Evolutionary conservation across 1,139 yeast species (phyloP), one percentile per base, ranked within the genome.

Genomic region (Candida albicans): DNA sequence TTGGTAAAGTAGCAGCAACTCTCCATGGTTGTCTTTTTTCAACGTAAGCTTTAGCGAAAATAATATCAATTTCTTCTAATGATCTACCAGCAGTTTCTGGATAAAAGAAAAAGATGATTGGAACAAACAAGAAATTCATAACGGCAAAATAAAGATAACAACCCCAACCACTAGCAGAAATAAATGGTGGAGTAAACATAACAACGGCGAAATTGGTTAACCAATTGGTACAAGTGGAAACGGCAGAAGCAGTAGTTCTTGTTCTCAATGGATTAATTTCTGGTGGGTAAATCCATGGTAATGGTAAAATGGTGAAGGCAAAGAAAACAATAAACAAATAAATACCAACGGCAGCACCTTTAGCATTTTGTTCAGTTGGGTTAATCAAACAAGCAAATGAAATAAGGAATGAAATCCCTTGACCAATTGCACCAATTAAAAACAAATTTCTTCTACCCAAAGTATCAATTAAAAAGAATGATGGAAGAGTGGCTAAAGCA

Each of bases 361-460:
- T 70, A 39, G 75, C 70, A 46, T 64, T 68, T 27, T 61, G 43
- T 13, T 35, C 42, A 33, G 69, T 67, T 34, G 59, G 55, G 42
- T 65, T 49, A 37, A 70, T 62, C 56, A 73, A 68, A 55, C 76
- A 70, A 33, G 68, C 77, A 53, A 72, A 71, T 8, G 75, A 65
- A 42, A 72, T 64, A 5, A 65, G 55, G 57, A 72, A 69, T 8
- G 77, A 61, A 46, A 60, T 29, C 49, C 67, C 76, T 58, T 73
- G 77, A 46, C 81, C 81, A 41, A 59, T 41, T 34, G 81, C 79
- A 55, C 82, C 82, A 49, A 65, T 61, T 50, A 76, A 64, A 57
- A 77, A 68, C 57, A 77, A 67, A 45, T 72, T 80, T 73, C 95
- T 81, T 61, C 89, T 84, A 56, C 84, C 84, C 34, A 84, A 62